Evolutionary conservation across 2,329 filamentous ascomycete species (phyloP).

Genomic region (Neonectria punicea): DNA sequence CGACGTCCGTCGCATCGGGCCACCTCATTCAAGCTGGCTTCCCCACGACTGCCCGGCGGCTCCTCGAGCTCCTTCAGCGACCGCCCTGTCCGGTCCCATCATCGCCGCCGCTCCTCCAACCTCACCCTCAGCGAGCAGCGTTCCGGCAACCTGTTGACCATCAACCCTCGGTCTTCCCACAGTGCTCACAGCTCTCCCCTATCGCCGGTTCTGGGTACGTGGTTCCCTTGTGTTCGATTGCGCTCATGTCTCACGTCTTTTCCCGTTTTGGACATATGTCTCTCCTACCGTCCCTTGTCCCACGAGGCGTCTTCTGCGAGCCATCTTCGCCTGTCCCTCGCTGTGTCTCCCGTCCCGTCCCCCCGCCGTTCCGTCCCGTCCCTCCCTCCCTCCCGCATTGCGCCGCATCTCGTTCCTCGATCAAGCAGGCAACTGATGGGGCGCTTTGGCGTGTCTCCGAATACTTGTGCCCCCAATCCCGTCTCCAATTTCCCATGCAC

Average conservation of each 20-base stretch:
- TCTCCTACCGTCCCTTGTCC: constrained; percentile 5
- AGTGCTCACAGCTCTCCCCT: constrained; percentile 48
- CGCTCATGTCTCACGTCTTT: constrained; percentile 36
- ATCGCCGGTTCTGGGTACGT: constrained; percentile 68
- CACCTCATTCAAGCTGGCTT: constrained; percentile 59
- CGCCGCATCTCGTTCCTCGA: constrained; percentile 13
- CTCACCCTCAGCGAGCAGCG: constrained; percentile 47
- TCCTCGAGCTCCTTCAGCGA: constrained; percentile 66
- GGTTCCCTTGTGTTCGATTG: constrained; percentile 17
- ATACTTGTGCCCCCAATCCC: constrained; percentile 3
- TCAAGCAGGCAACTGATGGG: constrained; percentile 18
- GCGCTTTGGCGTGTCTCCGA: background rate
- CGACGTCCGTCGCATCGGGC: constrained; percentile 36
- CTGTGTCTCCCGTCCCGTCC: background rate
- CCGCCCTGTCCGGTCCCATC: constrained; percentile 59
- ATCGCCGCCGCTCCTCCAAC: constrained; percentile 61
- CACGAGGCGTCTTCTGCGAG: constrained; percentile 21
- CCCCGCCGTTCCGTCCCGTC: constrained; percentile 10
- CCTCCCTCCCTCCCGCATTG: constrained; percentile 12
- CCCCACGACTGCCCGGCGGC: constrained; percentile 59
- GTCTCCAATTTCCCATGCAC: constrained; percentile 8
- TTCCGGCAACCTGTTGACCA: constrained; percentile 45
- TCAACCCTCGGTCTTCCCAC: constrained; percentile 45
- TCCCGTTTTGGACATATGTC: constrained; percentile 23
- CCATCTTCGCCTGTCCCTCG: constrained; percentile 24